phyloP scores from a whole-genome alignment of 2,329 filamentous ascomycete species.

The Neospermospora avenae region DNA sequence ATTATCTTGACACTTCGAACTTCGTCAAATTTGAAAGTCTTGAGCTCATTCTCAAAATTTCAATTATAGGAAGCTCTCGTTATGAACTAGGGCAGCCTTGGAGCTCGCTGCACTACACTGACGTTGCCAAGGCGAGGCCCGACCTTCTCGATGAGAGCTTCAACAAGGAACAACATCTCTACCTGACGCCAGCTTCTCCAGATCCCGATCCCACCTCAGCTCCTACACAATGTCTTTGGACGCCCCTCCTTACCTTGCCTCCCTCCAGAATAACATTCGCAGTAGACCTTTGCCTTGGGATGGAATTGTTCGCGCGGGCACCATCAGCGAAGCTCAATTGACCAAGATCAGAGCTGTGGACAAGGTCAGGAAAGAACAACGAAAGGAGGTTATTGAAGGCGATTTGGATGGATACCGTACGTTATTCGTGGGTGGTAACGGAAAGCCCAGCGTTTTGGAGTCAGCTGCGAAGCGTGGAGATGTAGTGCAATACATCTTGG shows the following conservation, averaged over 20 bases:
- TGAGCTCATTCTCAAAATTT: no score
- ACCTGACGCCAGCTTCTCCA: slow-evolving; percentile 12
- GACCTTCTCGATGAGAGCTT: slow-evolving; percentile 30
- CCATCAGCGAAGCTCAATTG: slow-evolving; percentile 89
- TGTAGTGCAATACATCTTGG: slow-evolving; percentile 92
- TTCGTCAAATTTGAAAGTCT: no score
- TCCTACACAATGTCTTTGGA: slow-evolving; percentile 74
- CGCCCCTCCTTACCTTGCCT: slow-evolving; percentile 81
- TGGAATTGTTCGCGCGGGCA: slow-evolving; percentile 87
- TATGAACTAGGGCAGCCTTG: no score
- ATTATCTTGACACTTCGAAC: no score
- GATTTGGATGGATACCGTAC: slow-evolving; percentile 77
- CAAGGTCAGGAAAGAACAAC: slow-evolving; percentile 90
- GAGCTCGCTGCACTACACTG: background rate
- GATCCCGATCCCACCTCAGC: slow-evolving; percentile 7
- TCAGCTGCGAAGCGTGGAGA: slow-evolving; percentile 81
- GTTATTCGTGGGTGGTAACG: slow-evolving; percentile 75
- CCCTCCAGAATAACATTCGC: slow-evolving; percentile 95
- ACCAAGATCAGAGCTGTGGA: slow-evolving; percentile 96
- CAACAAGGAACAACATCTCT: slow-evolving; percentile 27
- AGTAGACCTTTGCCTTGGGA: slow-evolving; percentile 97
- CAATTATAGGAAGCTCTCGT: no score
- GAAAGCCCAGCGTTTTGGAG: slow-evolving; percentile 71
- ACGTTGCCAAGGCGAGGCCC: background rate
- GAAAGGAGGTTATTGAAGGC: slow-evolving; percentile 74